Conservation (phyloP, 805 yeast species). For the Pichia manshurica region DNA sequence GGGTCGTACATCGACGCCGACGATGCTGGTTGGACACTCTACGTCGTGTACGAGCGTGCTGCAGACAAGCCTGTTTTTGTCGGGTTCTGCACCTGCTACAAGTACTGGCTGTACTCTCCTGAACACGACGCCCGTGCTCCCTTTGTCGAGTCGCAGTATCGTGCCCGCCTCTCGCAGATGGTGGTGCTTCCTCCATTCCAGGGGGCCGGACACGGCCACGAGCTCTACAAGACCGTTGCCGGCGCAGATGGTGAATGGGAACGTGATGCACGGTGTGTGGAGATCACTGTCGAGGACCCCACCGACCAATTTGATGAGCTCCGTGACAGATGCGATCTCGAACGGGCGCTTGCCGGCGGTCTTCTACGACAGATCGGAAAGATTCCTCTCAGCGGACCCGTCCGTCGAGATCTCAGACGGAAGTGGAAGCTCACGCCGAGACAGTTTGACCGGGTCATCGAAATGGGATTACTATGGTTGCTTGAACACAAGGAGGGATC, state of each 20-base stretch:
- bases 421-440: slow-evolving; percentile 43
- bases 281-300: slow-evolving; percentile 91
- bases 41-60: slow-evolving; percentile 41
- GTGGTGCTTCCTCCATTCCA: slow-evolving; percentile 82
- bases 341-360: slow-evolving; percentile 35
- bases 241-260: slow-evolving; percentile 53
- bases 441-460: slow-evolving; percentile 72
- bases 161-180: slow-evolving; percentile 85
- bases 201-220: slow-evolving; percentile 63
- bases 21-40: slow-evolving; percentile 80
- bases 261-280: slow-evolving; percentile 46
- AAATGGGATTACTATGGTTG: slow-evolving; percentile 57
- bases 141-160: slow-evolving; percentile 21
- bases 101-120: slow-evolving; percentile 61
- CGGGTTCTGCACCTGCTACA: slow-evolving; percentile 81
- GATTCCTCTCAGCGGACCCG: slow-evolving; percentile 14
- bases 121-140: no score
- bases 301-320: slow-evolving; percentile 87
- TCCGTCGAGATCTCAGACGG: no score
- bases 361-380: slow-evolving; percentile 27
- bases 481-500: slow-evolving; percentile 23
- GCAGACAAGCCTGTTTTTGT: slow-evolving; percentile 40
- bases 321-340: slow-evolving; percentile 75
- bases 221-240: slow-evolving; percentile 53
- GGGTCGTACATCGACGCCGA: slow-evolving; percentile 77